Evolutionary conservation across 2,329 filamentous ascomycete genomes (phyloP), one percentile per base, ranked within the genome.

Genomic region (Ascochyta pisi): DNA sequence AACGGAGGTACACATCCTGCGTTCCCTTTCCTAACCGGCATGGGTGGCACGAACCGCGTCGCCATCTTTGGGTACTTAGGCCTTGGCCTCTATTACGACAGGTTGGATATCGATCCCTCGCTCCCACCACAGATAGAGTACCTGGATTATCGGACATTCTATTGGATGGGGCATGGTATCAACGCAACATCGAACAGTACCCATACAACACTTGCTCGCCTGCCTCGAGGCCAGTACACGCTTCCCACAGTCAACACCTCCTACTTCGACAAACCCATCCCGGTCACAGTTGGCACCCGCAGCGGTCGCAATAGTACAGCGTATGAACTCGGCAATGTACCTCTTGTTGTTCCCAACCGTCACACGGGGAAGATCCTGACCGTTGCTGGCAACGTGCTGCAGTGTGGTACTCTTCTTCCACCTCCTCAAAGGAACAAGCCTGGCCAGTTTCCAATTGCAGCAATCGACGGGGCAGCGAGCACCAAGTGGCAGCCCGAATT

Each of bases 1-100:
- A 90, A 90, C 51, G 88, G 87, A 16, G 86, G 85, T 31, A 87
- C 85, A 0, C 86, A 89, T 57, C 87, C 88, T 0, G 88, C 88
- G 0, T 91, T 83, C 64, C 88, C 88, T 0, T 91, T 91, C 76
- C 74, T 90, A 23, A 91, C 88, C 0, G 88, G 88, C 4, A 85
- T 88, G 66, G 88, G 88, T 19, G 88, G 88, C 49, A 84, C 86
- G 13, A 84, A 89, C 61, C 87, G 89, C 69, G 84, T 90, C 23
- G 83, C 83, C 0, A 79, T 89, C 2, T 89, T 87, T 63, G 88
- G 88, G 0, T 90, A 87, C 67, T 80, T 90, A 0, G 88, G 88
- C 1, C 78, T 89, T 3, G 82, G 86, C 12, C 77, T 88, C 2
- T 79, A 84, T 42, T 79, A 86, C 2, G 84, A 86, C 56, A 79